Evolutionary conservation across 2,329 filamentous ascomycete genomes (phyloP).

Genomic region (Colletotrichum sidae): DNA sequence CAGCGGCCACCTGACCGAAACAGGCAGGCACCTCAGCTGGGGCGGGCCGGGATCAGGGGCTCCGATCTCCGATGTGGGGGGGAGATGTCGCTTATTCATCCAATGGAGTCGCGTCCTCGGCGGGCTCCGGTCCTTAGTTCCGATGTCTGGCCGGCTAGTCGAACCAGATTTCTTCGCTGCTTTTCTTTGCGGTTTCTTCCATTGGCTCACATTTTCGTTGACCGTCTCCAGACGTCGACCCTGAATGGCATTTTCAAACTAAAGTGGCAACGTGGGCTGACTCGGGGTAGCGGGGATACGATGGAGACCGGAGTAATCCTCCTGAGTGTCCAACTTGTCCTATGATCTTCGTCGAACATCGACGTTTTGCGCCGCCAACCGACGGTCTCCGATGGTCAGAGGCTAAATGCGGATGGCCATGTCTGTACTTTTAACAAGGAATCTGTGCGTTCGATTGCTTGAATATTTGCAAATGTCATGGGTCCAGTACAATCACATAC

Average conservation of each 20-base stretch:
- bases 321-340: neutral
- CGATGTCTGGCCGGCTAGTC: constrained; percentile 9
- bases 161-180: constrained; percentile 12
- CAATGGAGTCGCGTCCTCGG: constrained; percentile 18
- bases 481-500: too few species aligned
- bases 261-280: constrained; percentile 19
- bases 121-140: constrained; percentile 20
- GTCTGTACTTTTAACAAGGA: too few species aligned
- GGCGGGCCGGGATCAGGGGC: neutral
- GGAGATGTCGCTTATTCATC: neutral
- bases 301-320: neutral
- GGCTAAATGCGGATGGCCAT: too few species aligned
- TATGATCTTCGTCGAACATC: too few species aligned
- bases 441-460: too few species aligned
- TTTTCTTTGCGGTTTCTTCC: constrained; percentile 9
- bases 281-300: constrained; percentile 25
- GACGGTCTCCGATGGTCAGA: too few species aligned
- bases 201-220: constrained; percentile 7
- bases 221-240: neutral
- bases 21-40: constrained; percentile 22
- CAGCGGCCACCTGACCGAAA: constrained; percentile 27
- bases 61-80: neutral
- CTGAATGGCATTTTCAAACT: neutral
- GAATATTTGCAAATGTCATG: too few species aligned
- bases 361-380: too few species aligned